Percentiles rank a stretch among this genome's conserved stretches.
phyloP scores from a whole-genome alignment of 805 yeast genomes.

The Candida dajiaensis region DNA sequence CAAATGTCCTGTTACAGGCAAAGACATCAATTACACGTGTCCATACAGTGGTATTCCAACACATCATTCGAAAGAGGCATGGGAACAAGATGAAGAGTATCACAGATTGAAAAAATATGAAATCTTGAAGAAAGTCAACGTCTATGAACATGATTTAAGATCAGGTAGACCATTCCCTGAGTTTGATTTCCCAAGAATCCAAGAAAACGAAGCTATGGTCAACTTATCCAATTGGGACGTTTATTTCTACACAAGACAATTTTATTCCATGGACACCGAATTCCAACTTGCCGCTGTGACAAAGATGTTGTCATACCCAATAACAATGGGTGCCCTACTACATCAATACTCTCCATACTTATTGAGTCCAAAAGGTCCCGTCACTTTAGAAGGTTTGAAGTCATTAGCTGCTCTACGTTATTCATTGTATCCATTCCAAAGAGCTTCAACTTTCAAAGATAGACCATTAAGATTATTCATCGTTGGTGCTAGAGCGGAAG shows the following conservation, averaged over 20 bases:
- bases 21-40: slow-evolving; percentile 78
- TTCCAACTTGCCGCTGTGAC: slow-evolving; percentile 94
- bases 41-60: slow-evolving; percentile 96
- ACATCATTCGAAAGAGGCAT: slow-evolving; percentile 84
- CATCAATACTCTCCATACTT: slow-evolving; percentile 84
- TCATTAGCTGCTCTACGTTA: slow-evolving; percentile 90
- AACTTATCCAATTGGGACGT: slow-evolving; percentile 89
- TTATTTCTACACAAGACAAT: slow-evolving; percentile 86
- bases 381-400: slow-evolving; percentile 88
- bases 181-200: slow-evolving; percentile 84
- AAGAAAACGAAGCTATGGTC: slow-evolving; percentile 66
- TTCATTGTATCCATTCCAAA: slow-evolving; percentile 67
- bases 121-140: slow-evolving; percentile 76
- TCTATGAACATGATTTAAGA: slow-evolving; percentile 91
- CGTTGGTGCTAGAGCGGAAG: slow-evolving; percentile 88
- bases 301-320: slow-evolving; percentile 88
- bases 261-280: slow-evolving; percentile 94
- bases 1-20: slow-evolving; percentile 82
- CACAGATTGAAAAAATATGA: slow-evolving; percentile 65
- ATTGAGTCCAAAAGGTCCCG: slow-evolving; percentile 76
- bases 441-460: slow-evolving; percentile 61
- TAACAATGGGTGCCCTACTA: slow-evolving; percentile 78
- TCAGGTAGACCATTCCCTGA: slow-evolving; percentile 94
- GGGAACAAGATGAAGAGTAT: slow-evolving; percentile 75
- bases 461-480: slow-evolving; percentile 87